A percentile compares a stretch with the other conserved stretches of the same genome.
These are phyloP conservation scores for Venturia effusa DNA, from an alignment of 2,329 filamentous ascomycete species.

Conservation along the genomic window DNA sequence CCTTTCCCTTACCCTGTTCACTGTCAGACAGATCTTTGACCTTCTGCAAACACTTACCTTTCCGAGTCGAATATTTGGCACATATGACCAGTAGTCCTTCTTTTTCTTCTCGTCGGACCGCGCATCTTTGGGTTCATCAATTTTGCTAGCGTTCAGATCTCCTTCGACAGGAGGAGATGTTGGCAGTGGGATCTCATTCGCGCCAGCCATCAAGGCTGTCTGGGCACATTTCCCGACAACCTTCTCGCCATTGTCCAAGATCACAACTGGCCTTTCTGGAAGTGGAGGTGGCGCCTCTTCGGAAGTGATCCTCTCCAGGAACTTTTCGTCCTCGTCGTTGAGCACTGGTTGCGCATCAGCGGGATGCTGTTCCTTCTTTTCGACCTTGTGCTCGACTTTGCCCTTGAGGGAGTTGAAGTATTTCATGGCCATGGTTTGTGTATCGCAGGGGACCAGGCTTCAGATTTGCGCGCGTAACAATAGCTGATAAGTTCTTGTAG, in stretches of 20 bases:
- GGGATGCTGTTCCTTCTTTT: constrained; percentile 16
- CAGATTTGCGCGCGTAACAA: neutral
- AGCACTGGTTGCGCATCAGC: constrained; percentile 33
- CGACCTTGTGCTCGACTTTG: constrained; percentile 19
- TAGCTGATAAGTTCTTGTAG: neutral
- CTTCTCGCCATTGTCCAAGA: constrained; percentile 24
- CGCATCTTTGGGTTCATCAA: constrained; percentile 15
- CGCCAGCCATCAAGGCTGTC: constrained; percentile 32
- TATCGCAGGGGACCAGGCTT: neutral
- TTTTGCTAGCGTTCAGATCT: constrained; percentile 16
- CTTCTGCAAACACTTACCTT: neutral
- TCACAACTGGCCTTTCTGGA: constrained; percentile 25
- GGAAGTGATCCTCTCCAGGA: constrained; percentile 40
- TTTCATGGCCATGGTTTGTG: neutral
- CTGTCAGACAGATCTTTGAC: neutral
- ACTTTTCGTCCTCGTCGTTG: constrained; percentile 51
- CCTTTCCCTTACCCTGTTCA: constrained; percentile 22
- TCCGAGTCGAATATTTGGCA: constrained; percentile 2
- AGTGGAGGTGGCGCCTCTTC: constrained; percentile 29
- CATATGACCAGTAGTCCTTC: constrained; percentile 11
- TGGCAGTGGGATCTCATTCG: constrained; percentile 39
- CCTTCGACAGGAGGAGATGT: constrained; percentile 32
- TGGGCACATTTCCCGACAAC: constrained; percentile 33
- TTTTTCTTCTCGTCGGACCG: constrained; percentile 20
- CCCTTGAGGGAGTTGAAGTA: constrained; percentile 10